Evolutionary conservation across 352 stramenopile species (phyloP).

Genomic region (Phytophthora aleatoria): DNA sequence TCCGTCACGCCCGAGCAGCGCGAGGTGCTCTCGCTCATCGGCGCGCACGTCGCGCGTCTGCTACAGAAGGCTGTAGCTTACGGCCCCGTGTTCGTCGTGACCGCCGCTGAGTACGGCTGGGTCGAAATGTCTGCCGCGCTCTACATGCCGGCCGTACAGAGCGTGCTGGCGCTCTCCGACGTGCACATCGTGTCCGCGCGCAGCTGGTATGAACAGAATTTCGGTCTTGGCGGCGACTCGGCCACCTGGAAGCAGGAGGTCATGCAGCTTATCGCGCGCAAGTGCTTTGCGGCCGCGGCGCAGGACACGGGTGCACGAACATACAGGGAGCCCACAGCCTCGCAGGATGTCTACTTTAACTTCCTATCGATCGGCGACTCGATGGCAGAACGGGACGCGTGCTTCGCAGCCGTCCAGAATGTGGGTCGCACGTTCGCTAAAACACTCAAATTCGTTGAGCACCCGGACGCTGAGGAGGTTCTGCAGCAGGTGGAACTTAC

Average conservation of each 20-base stretch:
- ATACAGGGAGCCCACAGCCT: slow-evolving; percentile 5
- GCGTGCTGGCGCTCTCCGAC: slow-evolving; percentile 70
- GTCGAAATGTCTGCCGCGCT: slow-evolving; percentile 84
- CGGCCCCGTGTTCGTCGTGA: slow-evolving; percentile 87
- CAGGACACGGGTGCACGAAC: slow-evolving; percentile 9
- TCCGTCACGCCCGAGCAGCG: slow-evolving; percentile 58
- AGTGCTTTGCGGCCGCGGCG: slow-evolving; percentile 65
- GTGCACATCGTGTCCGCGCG: slow-evolving; percentile 87
- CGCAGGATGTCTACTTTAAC: slow-evolving; percentile 66
- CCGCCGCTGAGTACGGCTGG: slow-evolving; percentile 81
- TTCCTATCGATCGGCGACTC: slow-evolving; percentile 86
- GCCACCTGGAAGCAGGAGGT: slow-evolving; percentile 86
- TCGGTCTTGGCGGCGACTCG: slow-evolving; percentile 75
- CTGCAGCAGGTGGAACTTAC: slow-evolving; percentile 85
- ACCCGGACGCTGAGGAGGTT: slow-evolving; percentile 79
- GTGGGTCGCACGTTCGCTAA: slow-evolving; percentile 81
- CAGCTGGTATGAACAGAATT: slow-evolving; percentile 89
- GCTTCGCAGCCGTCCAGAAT: slow-evolving; percentile 66
- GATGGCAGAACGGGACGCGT: slow-evolving; percentile 87
- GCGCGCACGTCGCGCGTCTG: slow-evolving; percentile 64
- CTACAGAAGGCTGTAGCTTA: slow-evolving; percentile 78
- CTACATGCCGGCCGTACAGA: slow-evolving; percentile 72
- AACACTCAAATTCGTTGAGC: slow-evolving; percentile 88
- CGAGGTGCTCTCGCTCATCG: slow-evolving; percentile 60
- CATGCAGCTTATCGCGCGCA: slow-evolving; percentile 85